These are phyloP conservation scores for Nadsonia commutata DNA, from an alignment of 1,139 yeast species.

Conservation along the genomic window DNA sequence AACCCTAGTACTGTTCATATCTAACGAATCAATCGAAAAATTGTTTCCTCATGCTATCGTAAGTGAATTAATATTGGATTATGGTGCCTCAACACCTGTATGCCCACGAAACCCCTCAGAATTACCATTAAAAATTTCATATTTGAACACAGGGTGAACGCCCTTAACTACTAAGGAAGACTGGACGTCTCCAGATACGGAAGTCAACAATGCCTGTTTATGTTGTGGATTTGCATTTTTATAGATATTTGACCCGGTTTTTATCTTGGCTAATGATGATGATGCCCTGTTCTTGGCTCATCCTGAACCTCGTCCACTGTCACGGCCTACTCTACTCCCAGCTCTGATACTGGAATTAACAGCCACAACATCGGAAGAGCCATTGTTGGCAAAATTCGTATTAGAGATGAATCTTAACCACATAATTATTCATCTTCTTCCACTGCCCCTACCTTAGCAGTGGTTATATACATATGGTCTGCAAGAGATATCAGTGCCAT, in stretches of 20 bases:
- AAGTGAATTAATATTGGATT: background rate
- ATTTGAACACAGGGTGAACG: conserved; percentile 1
- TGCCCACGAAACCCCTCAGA: background rate
- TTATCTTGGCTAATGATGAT: background rate
- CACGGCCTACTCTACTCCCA: conserved; percentile 4
- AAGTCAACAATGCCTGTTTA: conserved; percentile 3
- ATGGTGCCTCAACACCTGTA: background rate
- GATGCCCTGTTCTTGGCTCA: too few relatives aligned
- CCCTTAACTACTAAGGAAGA: conserved; percentile 1
- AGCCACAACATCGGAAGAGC: conserved; percentile 54
- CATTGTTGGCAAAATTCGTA: conserved; percentile 1
- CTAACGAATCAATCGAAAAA: conserved; percentile 21
- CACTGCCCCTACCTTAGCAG: conserved; percentile 24
- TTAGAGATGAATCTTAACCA: conserved; percentile 16
- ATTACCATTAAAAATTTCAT: background rate
- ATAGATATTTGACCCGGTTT: background rate
- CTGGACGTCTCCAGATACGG: conserved; percentile 2
- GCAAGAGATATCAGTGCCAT: conserved; percentile 21
- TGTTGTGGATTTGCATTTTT: conserved; percentile 2
- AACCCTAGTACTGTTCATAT: conserved; percentile 24
- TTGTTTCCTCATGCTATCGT: background rate
- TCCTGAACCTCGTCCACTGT: conserved; percentile 10
- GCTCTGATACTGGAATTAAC: conserved; percentile 45
- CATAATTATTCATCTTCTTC: conserved; percentile 20
- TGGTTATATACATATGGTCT: conserved; percentile 22